Evolutionary conservation across 163 green algal species (phyloP), one percentile per base, ranked within the genome.

Genomic region (Chloromonas sp.): DNA sequence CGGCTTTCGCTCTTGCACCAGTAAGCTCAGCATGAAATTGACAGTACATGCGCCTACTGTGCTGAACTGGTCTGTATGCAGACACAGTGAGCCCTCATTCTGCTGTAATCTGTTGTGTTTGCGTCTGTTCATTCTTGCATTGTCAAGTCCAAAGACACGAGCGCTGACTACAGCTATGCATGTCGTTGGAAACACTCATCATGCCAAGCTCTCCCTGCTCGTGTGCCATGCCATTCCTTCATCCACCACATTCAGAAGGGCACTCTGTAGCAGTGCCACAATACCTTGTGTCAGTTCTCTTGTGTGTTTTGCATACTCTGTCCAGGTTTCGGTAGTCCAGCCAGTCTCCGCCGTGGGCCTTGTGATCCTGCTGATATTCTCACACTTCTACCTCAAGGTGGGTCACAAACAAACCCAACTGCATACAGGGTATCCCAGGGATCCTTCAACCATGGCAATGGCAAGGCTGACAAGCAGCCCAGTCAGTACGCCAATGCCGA

Each of bases 291-390:
- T 81, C 8, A 81, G 13, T 81, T 59, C 76, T 36, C 8, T 36
- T 15, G 57, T 59, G 14, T 81, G 14, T 3, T 81, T 8, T 81
- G 14, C 76, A 59, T 81, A 13, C 36, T 36, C 36, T 36, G 36
- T 36, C 36, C 86, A 94, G 91, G 91, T 96, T 71, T 94, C 89
- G 0, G 85, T 96, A 60, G 91, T 96, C 62, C 93, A 96, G 85
- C 93, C 93, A 1, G 93, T 95, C 59, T 90, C 91, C 2, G 90
- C 86, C 0, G 84, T 91, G 60, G 93, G 93, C 0, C 89, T 96
- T 61, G 93, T 93, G 3, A 79, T 95, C 1, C 86, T 96, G 70
- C 89, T 93, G 11, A 83, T 93, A 11, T 95, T 95, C 86, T 93
- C 88, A 15, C 93, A 96, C 88, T 91, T 95, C 58, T 93, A 93